Evolutionary conservation across 805 yeast genomes (phyloP).

Genomic region (Naumovozyma castellii): DNA sequence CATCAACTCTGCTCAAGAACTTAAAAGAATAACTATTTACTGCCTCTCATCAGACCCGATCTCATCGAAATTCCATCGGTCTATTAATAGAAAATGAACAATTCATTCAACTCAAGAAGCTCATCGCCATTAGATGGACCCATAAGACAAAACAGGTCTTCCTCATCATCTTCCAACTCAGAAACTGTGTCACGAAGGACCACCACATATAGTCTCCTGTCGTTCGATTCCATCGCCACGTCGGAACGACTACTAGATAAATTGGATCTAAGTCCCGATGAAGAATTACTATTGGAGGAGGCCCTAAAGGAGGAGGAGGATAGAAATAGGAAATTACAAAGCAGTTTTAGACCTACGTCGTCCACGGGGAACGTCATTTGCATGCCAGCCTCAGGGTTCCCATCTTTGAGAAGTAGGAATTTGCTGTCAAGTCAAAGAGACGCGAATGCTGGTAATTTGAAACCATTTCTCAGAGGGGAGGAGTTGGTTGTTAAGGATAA

Average conservation of each 20-base stretch:
- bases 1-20: too few relatives aligned
- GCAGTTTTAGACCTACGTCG: neutral
- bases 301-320: constrained; percentile 20
- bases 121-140: neutral
- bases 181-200: neutral
- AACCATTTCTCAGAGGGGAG: neutral
- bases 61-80: too few relatives aligned
- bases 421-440: neutral
- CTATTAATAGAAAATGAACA: too few relatives aligned
- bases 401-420: constrained; percentile 15
- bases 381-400: constrained; percentile 29
- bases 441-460: neutral
- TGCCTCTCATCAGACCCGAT: too few relatives aligned
- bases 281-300: constrained; percentile 23
- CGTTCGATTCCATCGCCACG: constrained; percentile 25
- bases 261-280: constrained; percentile 26
- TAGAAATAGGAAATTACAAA: constrained; percentile 1
- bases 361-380: constrained; percentile 14
- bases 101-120: neutral
- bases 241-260: constrained; percentile 27
- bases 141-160: neutral
- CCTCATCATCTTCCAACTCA: too few relatives aligned
- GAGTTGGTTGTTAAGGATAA: constrained; percentile 10
- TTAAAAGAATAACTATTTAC: too few relatives aligned
- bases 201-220: constrained; percentile 17